Evolutionary conservation across 2,329 filamentous ascomycete species (phyloP).

Genomic region (Fusarium staphyleae): DNA sequence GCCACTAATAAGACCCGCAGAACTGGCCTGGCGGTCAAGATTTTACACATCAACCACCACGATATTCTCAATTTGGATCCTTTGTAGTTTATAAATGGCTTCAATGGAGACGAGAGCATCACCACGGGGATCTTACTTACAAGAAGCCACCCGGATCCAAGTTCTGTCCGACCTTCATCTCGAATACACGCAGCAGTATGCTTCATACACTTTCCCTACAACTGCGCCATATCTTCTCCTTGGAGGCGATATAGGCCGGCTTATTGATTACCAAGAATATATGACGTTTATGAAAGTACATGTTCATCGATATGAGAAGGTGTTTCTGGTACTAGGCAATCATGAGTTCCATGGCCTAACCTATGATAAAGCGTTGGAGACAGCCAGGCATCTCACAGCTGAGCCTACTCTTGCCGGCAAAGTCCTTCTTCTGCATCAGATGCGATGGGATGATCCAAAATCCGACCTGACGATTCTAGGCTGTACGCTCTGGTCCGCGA

Average conservation of each 20-base stretch:
- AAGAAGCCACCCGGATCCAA: constrained; percentile 7
- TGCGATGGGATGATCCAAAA: constrained; percentile 46
- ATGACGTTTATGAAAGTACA: constrained; percentile 51
- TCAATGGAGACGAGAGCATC: too few relatives aligned
- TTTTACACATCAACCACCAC: too few relatives aligned
- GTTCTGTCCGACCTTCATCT: constrained; percentile 58
- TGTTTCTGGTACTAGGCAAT: constrained; percentile 59
- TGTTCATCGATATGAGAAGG: constrained; percentile 47
- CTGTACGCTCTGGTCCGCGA: constrained; percentile 62
- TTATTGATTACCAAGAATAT: constrained; percentile 53
- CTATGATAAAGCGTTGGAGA: constrained; percentile 45
- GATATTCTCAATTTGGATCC: too few relatives aligned
- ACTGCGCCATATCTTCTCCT: constrained; percentile 52
- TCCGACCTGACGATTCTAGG: constrained; percentile 58
- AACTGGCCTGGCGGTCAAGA: too few relatives aligned
- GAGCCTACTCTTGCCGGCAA: constrained; percentile 47
- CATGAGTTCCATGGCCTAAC: constrained; percentile 58
- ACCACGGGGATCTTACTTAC: too few relatives aligned
- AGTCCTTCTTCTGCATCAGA: constrained; percentile 53
- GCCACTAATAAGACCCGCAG: too few relatives aligned
- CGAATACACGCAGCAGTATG: constrained; percentile 52
- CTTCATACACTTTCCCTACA: constrained; percentile 48
- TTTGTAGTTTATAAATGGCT: too few relatives aligned
- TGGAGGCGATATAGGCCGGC: constrained; percentile 56
- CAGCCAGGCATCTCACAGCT: constrained; percentile 45